Percentiles rank a stretch among this genome's conserved stretches.
Conservation (phyloP, 2,329 filamentous ascomycete species). For the Verticillium isaacii region DNA sequence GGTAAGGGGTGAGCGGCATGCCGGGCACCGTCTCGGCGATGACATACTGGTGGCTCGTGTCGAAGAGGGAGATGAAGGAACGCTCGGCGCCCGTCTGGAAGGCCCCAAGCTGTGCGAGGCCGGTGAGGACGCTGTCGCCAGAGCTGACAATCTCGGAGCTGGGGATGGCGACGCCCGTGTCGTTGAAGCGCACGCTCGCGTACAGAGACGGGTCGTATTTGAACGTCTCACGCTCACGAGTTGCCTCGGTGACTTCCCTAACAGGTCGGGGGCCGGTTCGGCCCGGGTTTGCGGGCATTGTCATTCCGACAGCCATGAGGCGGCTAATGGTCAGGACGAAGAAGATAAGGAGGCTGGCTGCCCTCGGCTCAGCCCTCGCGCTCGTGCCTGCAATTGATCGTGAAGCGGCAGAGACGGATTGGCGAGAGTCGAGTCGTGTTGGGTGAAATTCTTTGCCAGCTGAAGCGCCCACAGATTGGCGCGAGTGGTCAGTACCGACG, state of each 20-base stretch:
- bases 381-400: no score
- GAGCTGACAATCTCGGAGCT: conserved; percentile 19
- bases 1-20: conserved; percentile 27
- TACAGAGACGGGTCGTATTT: conserved; percentile 13
- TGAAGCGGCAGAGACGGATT: no score
- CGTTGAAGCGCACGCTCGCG: conserved; percentile 15
- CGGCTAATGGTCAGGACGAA: no score
- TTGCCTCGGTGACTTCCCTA: conserved; percentile 9
- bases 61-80: conserved; percentile 47
- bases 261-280: conserved; percentile 1
- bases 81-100: conserved; percentile 32
- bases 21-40: conserved; percentile 44
- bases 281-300: conserved; percentile 14
- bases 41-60: conserved; percentile 40
- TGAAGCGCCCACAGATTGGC: no score
- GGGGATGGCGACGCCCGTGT: conserved; percentile 15
- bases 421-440: no score
- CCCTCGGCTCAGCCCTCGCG: no score
- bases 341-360: no score
- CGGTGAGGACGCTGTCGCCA: conserved; percentile 36
- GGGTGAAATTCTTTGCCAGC: no score
- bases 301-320: no score
- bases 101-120: conserved; percentile 44
- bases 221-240: neutral
- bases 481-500: no score